Evolutionary conservation across 1,284 basidiomycete genomes (phyloP).

Genomic region (Trametes hirsuta): DNA sequence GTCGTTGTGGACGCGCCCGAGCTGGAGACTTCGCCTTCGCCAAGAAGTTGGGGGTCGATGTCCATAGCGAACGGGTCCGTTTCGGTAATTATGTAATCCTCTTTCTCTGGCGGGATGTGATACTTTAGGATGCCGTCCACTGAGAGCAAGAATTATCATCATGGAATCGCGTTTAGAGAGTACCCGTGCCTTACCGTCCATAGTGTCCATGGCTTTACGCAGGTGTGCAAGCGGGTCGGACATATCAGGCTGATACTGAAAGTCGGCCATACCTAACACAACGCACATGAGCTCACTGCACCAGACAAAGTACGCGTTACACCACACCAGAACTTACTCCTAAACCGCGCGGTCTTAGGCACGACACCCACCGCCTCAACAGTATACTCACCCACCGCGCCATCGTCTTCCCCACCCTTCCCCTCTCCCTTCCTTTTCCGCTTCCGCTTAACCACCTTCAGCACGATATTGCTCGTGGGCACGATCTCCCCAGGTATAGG

Average conservation of each 20-base stretch:
- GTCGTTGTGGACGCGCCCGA: constrained; percentile 14
- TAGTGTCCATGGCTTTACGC: constrained; percentile 70
- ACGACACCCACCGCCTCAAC: constrained; percentile 78
- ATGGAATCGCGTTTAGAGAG: background rate
- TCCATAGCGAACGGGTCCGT: constrained; percentile 34
- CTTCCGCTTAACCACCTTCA: constrained; percentile 79
- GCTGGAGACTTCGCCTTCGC: constrained; percentile 3
- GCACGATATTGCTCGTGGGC: constrained; percentile 74
- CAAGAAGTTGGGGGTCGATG: constrained; percentile 40
- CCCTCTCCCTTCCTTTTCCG: constrained; percentile 51
- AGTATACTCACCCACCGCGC: constrained; percentile 75
- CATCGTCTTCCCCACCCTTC: constrained; percentile 36
- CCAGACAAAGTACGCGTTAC: background rate
- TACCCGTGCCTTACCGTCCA: constrained; percentile 66
- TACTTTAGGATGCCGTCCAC: constrained; percentile 77
- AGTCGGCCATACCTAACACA: constrained; percentile 84
- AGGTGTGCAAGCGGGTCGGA: constrained; percentile 72
- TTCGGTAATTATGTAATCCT: constrained; percentile 51
- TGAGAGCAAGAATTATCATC: constrained; percentile 32
- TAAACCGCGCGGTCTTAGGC: constrained; percentile 85
- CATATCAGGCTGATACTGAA: constrained; percentile 79
- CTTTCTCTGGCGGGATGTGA: constrained; percentile 64
- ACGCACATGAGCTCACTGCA: background rate
- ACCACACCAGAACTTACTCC: constrained; percentile 53
- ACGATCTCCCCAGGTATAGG: constrained; percentile 82